Conservation (phyloP, 768 basidiomycete genomes). For the Ramaria sp. region DNA sequence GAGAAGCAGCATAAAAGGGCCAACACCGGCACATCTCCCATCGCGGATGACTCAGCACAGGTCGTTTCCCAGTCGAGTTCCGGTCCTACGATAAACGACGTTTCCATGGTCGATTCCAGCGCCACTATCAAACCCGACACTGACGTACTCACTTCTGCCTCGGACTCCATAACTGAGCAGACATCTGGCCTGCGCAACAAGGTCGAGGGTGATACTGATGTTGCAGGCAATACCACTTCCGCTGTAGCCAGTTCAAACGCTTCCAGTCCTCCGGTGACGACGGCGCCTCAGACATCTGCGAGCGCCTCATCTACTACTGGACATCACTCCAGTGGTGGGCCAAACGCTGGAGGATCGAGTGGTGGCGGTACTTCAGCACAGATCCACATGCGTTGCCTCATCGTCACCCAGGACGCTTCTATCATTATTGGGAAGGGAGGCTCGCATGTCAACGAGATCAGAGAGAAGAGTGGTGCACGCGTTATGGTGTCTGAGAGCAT, state of each 20-base stretch:
- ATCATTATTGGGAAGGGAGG: constrained; percentile 98
- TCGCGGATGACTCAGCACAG: constrained; percentile 27
- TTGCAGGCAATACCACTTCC: constrained; percentile 22
- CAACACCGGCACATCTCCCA: constrained; percentile 73
- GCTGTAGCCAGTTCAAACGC: constrained; percentile 7
- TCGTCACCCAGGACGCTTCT: constrained; percentile 98
- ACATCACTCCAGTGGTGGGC: constrained; percentile 28
- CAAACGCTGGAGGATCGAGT: constrained; percentile 24
- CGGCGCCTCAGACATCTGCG: not conserved
- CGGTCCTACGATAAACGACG: constrained; percentile 37
- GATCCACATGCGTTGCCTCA: constrained; percentile 96
- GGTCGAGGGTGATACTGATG: constrained; percentile 20
- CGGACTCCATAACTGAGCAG: constrained; percentile 43
- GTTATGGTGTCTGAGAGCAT: constrained; percentile 98
- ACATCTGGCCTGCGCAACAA: constrained; percentile 23
- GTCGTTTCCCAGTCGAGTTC: constrained; percentile 14
- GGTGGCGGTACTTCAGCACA: constrained; percentile 52
- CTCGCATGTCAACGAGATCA: constrained; percentile 94
- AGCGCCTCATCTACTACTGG: constrained; percentile 18
- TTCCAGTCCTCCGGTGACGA: constrained; percentile 11
- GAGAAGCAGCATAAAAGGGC: constrained; percentile 75
- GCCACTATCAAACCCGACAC: constrained; percentile 18
- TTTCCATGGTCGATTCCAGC: constrained; percentile 48
- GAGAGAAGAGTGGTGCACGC: constrained; percentile 93
- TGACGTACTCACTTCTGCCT: constrained; percentile 32